phyloP scores from a whole-genome alignment of 2,329 filamentous ascomycete genomes.

The Aspergillus amoenus region DNA sequence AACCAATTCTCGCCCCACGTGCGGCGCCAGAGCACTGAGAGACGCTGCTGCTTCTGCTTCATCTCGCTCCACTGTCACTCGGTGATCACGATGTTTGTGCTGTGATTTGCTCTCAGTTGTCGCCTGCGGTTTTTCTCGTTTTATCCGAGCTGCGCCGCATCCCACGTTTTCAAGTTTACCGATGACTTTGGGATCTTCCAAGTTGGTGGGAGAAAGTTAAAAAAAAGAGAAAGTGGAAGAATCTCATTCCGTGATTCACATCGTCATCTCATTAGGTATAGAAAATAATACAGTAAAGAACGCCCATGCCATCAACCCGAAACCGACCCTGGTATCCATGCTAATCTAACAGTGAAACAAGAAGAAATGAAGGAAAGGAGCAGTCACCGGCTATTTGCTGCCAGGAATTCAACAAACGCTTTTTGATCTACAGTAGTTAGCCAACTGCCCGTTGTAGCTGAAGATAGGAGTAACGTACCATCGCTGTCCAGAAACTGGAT shows the following conservation, averaged over 20 bases:
- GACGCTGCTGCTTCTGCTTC: neutral
- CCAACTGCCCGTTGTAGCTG: too few species aligned
- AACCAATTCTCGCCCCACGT: conserved; percentile 20
- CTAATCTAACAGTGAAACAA: neutral
- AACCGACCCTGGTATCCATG: neutral
- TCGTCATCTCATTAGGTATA: neutral
- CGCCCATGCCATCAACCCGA: neutral
- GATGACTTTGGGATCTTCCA: too few species aligned
- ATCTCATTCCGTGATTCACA: neutral
- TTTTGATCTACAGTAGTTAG: conserved; percentile 26
- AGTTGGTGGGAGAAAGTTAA: too few species aligned
- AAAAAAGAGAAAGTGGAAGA: neutral
- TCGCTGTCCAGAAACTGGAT: conserved; percentile 41
- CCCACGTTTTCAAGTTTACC: too few species aligned
- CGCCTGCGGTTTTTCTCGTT: too few species aligned
- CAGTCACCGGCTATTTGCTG: conserved; percentile 15
- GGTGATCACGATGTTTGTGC: neutral
- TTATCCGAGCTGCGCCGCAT: too few species aligned
- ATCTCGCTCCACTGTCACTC: neutral
- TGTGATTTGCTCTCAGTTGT: too few species aligned
- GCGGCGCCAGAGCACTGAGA: neutral
- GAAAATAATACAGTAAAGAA: neutral
- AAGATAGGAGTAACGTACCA: conserved; percentile 16
- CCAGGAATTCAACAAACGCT: conserved; percentile 32
- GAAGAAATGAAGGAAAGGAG: neutral